Base-by-base conservation (phyloP, 306 rosid genomes). In the Medicago ruthenica region DNA sequence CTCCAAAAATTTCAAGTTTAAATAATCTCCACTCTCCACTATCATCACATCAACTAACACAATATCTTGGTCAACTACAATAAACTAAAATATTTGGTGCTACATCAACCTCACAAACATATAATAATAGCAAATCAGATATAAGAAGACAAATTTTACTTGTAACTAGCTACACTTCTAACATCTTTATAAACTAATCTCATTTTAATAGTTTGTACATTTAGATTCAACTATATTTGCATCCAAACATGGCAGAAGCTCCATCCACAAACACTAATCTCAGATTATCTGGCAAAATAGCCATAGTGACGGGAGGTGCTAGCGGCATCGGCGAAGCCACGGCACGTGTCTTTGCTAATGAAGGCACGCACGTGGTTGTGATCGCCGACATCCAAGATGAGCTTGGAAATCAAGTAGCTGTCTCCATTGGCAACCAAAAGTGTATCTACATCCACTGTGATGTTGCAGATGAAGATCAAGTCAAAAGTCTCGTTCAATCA, bases 271-370 rank as follows among this genome's bases (percentile, higher is more conserved):
- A 44, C 16, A 18, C 3, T 0, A 16, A 17, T 36, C 41, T 40
- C 4, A 71, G 63, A 50, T 40, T 85, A 68, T 58, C 72, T 7
- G 83, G 82, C 41, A 87, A 90, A 51, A 83, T 87, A 13, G 79
- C 87, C 12, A 79, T 87, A 0, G 70, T 90, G 27, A 87, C 92
- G 0, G 89, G 90, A 0, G 90, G 89, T 0, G 90, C 92, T n/a
- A 86, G 89, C 8, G 95, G 95, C 16, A 86, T 89, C 7, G 90
- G 92, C 0, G 86, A 87, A 53, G 88, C 87, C 12, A 87, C 92
- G 1, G 90, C 80, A 0, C 78, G 83, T 1, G 71, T 39, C 8
- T 84, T 90, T 1, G 80, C 85, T 2, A 20, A 71, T 3, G 72
- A 84, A 1, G 90, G 90, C 0, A 81, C 85, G 0, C 78, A 76